Evolutionary conservation across 345 rosid species (phyloP).

Genomic region (Syzygium oleosum): DNA sequence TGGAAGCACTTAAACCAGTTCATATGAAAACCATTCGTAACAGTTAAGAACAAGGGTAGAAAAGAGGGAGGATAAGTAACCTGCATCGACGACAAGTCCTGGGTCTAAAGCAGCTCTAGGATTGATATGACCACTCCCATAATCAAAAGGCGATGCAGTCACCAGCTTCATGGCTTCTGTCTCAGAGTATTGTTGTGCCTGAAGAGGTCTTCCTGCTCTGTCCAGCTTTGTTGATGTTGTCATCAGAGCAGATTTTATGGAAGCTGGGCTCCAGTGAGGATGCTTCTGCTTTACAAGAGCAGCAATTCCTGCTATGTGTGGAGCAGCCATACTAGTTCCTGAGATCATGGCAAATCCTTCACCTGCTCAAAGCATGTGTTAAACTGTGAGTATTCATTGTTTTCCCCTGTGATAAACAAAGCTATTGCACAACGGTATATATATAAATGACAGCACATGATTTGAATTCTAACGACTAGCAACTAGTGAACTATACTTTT

Average conservation of each 20-base stretch:
- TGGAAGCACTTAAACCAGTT: background rate
- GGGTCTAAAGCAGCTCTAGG: slow-evolving; percentile 98
- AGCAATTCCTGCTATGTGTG: slow-evolving; percentile 98
- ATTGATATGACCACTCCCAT: slow-evolving; percentile 93
- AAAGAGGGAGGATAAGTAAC: slow-evolving; percentile 17
- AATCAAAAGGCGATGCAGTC: slow-evolving; percentile 88
- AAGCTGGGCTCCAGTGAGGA: slow-evolving; percentile 97
- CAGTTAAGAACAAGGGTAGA: background rate
- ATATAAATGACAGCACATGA: background rate
- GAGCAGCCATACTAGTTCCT: slow-evolving; percentile 99
- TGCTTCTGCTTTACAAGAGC: slow-evolving; percentile 96
- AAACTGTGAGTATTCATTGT: background rate
- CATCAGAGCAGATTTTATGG: slow-evolving; percentile 94
- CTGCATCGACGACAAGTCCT: slow-evolving; percentile 92
- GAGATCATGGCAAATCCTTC: slow-evolving; percentile 95
- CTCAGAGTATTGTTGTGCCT: slow-evolving; percentile 86
- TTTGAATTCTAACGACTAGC: background rate
- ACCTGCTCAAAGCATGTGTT: slow-evolving; percentile 39
- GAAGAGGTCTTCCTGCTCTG: slow-evolving; percentile 88
- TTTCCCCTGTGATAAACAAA: background rate
- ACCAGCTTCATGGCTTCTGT: slow-evolving; percentile 71
- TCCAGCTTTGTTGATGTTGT: slow-evolving; percentile 79
- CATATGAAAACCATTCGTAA: background rate
- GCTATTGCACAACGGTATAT: background rate
- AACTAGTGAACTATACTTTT: background rate